Base-by-base conservation (phyloP, 306 rosid genomes). In the Lathyrus tuberosus region DNA sequence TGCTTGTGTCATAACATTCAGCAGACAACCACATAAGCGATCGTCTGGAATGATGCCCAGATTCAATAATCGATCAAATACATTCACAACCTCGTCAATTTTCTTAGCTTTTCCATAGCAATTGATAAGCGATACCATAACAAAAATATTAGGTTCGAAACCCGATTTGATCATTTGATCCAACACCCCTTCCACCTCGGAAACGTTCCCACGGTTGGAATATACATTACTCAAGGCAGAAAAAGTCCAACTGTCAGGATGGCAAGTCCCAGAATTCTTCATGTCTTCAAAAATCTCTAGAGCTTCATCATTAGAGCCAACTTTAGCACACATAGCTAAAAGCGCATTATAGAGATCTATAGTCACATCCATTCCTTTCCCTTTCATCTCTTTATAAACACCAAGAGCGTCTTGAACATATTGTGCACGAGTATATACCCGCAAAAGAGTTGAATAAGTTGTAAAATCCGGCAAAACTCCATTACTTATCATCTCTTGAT, bases 71-170 rank as follows among this genome's bases (percentile, higher is more conserved):
- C 59, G 85, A 69, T 87, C 54, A 74, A 87, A 87, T 73, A 78
- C 85, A 85, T 78, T 87, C 73, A 88, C 95, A 71, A 94, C 91
- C 76, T 88, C 88, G 79, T 88, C 96, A 11, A 80, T 83, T 47
- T 41, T 89, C 81, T 88, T 87, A 67, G 86, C 90, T 86, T 87
- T 94, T 44, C 98, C 96, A 52, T 90, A 90, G 71, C 98, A 91
- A 78, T 94, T 89, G 75, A 84, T 86, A 35, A 94, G 85, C 6
- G 98, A 88, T 49, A 92, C 87, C 86, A 94, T 77, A 65, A 90
- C 89, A 82, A 74, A 86, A 71, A 87, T 75, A 67, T 79, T 88
- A 42, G 88, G 97, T 78, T 86, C 79, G 69, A 82, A 80, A 66
- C 98, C 96, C 64, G 85, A 85, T 74, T 88, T 84, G 67, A 86